A percentile compares a stretch with the other conserved stretches of the same genome.
Evolutionary conservation across 495 filamentous ascomycete genomes (phyloP).

Genomic region (Bombardia bombarda): DNA sequence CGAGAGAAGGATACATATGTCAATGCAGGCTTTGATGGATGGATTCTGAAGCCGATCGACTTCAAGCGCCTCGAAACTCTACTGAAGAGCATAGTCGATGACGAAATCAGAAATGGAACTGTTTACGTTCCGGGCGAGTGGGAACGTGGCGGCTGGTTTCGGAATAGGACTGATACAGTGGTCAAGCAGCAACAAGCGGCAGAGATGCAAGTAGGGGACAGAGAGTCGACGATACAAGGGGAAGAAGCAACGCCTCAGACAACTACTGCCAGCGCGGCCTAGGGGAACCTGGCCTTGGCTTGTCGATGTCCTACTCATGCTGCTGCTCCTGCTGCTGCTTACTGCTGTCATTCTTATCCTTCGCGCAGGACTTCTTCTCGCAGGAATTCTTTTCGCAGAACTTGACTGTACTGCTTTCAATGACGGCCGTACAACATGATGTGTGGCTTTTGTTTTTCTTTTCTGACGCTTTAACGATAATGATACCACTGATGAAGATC

Average conservation of each 20-base stretch:
- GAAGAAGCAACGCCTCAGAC: neutral
- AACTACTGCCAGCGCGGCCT: neutral
- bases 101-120: slow-evolving; percentile 34
- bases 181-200: neutral
- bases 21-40: slow-evolving; percentile 82
- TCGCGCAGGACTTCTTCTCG: no score
- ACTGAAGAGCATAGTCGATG: slow-evolving; percentile 49
- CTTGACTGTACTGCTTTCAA: no score
- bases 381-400: no score
- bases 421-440: no score
- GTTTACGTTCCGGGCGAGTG: slow-evolving; percentile 57
- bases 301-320: neutral
- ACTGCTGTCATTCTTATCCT: no score
- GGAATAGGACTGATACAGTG: neutral
- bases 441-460: no score
- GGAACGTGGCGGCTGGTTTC: slow-evolving; percentile 70
- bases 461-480: no score
- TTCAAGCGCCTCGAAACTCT: slow-evolving; percentile 60
- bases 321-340: no score
- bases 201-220: no score
- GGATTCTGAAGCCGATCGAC: slow-evolving; percentile 73
- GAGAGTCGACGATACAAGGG: neutral
- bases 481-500: no score
- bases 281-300: neutral
- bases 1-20: slow-evolving; percentile 61